phyloP scores from a whole-genome alignment of 1,284 basidiomycete species.

The Microbotryum violaceum region DNA sequence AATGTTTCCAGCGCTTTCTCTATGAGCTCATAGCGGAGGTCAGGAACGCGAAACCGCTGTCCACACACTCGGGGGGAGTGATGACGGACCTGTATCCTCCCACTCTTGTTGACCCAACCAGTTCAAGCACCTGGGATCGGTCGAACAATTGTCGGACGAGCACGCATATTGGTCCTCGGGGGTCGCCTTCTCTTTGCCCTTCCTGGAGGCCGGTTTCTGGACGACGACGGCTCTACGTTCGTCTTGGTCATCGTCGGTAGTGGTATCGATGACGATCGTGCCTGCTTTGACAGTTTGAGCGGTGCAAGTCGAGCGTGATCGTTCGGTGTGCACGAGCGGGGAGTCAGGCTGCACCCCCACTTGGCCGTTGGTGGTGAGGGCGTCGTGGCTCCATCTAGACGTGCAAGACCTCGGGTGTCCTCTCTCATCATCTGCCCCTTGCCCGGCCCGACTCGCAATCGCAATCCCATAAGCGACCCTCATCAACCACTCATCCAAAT shows the following conservation, averaged over 20 bases:
- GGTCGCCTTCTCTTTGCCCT: conserved; percentile 8
- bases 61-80: no score
- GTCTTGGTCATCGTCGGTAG: conserved; percentile 4
- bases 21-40: conserved; percentile 9
- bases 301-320: no score
- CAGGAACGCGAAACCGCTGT: not conserved
- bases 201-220: not conserved
- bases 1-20: conserved; percentile 52
- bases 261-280: not conserved
- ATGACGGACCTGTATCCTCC: conserved; percentile 51
- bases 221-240: not conserved
- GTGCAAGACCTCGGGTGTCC: no score
- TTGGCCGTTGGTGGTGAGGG: not conserved
- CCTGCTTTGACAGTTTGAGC: not conserved
- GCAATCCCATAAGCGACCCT: no score
- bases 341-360: not conserved
- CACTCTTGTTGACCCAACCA: conserved; percentile 70
- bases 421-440: no score
- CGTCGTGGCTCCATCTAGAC: not conserved
- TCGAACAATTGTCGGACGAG: conserved; percentile 56
- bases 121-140: conserved; percentile 73
- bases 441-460: no score
- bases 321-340: no score
- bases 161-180: conserved; percentile 43
- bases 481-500: no score